Evolutionary conservation across 805 yeast species (phyloP).

Genomic region (Candida loeiensis): DNA sequence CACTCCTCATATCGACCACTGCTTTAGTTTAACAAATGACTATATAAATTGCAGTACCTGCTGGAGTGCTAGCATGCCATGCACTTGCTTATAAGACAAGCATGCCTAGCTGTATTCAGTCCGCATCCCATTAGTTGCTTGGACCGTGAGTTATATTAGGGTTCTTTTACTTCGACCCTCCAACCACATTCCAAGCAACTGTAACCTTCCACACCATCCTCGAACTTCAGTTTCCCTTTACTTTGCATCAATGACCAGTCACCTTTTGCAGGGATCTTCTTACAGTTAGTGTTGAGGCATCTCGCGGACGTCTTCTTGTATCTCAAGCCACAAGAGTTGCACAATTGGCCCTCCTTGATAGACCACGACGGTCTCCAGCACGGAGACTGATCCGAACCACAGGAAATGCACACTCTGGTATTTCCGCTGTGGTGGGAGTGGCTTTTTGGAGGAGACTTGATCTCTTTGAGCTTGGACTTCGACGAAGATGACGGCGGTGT

Average conservation of each 20-base stretch:
- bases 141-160: not conserved
- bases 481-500: constrained; percentile 41
- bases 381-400: constrained; percentile 88
- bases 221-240: constrained; percentile 49
- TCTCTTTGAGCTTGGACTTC: constrained; percentile 25
- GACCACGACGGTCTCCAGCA: constrained; percentile 99
- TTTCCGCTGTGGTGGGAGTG: constrained; percentile 19
- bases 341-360: constrained; percentile 83
- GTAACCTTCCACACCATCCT: constrained; percentile 38
- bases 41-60: too few relatives aligned
- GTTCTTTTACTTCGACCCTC: constrained; percentile 37
- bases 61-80: not conserved
- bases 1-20: too few relatives aligned
- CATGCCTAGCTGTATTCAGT: too few relatives aligned
- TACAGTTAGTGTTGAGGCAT: constrained; percentile 71
- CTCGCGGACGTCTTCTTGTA: constrained; percentile 93
- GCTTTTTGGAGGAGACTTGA: constrained; percentile 31
- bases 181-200: constrained; percentile 43
- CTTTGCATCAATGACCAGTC: constrained; percentile 88
- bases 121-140: not conserved
- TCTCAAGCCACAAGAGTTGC: constrained; percentile 94
- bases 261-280: constrained; percentile 92
- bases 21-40: too few relatives aligned
- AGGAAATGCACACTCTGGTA: constrained; percentile 75
- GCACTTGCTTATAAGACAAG: not conserved